Percentiles rank a stretch among this genome's conserved stretches.
phyloP scores from a whole-genome alignment of 129 eudicot species.

The Flaveria bidentis region DNA sequence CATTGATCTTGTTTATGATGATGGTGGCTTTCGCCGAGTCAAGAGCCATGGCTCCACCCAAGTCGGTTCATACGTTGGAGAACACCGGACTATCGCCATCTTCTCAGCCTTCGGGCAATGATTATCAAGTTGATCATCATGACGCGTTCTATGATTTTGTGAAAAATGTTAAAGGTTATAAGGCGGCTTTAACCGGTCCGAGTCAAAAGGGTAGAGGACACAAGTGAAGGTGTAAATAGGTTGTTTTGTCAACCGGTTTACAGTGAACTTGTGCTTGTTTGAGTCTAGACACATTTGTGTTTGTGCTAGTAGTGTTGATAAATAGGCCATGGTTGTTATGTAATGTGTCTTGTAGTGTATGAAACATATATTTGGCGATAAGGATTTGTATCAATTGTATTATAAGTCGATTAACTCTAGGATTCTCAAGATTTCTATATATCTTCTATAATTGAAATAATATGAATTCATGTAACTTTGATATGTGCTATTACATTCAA shows the following conservation, averaged over 20 bases:
- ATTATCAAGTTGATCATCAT: constrained; percentile 9
- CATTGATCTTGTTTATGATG: constrained; percentile 32
- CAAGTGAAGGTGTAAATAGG: constrained; percentile 35
- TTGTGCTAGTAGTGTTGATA: constrained; percentile 24
- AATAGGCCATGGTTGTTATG: constrained; percentile 15
- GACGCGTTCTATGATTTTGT: constrained; percentile 17
- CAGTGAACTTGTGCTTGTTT: constrained; percentile 12
- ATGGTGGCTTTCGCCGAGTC: constrained; percentile 29
- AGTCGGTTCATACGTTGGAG: constrained; percentile 29
- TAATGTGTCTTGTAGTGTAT: constrained; percentile 13
- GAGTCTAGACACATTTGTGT: constrained; percentile 22
- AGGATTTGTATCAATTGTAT: neutral
- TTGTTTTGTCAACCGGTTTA: constrained; percentile 19
- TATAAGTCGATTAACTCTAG: neutral
- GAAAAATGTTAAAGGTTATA: constrained; percentile 27
- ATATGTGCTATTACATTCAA: neutral
- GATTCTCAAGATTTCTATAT: neutral
- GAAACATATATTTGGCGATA: constrained; percentile 8
- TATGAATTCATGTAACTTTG: neutral
- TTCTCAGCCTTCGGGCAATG: constrained; percentile 25
- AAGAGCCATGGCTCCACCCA: constrained; percentile 31
- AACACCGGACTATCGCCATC: constrained; percentile 10
- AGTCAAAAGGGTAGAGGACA: constrained; percentile 47
- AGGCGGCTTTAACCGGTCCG: constrained; percentile 42
- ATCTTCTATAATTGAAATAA: too few relatives aligned